Base-by-base conservation (phyloP, 2,329 filamentous ascomycete species). In the Pyrenochaeta sp. region DNA sequence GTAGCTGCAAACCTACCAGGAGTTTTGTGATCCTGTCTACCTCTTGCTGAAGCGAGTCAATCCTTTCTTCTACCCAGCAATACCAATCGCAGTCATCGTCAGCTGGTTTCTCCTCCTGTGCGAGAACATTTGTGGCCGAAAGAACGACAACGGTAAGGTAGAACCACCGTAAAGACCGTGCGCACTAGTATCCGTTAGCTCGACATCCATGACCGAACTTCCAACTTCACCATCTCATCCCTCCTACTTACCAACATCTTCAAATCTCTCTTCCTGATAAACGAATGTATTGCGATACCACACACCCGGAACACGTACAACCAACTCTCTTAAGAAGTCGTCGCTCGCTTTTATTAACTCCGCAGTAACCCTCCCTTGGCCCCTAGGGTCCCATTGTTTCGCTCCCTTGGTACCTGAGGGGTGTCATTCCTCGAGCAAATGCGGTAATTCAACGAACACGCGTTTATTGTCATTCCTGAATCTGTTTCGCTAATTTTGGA, bases 91-190 rank as follows among this genome's bases (percentile, higher is more conserved):
- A 50, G 2, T 30, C 15, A 50, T 50, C 30, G 22, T 13, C 36
- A 30, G 25, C 5, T 8, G 13, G 3, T 13, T 10, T 50, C 7
- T 32, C 25, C 13, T 42, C 48, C 27, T 28, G 22, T 19, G 48
- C 37, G 8, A 43, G 13, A 24, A 46, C 37, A 15, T 44, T 56
- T 34, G 52, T 25, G 36, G n/a, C 48, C 12, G 47, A 59, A 47
- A 62, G 44, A 27, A 62, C 15, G 30, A 46, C 27, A 15, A 51
- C 36, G 50, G 58, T 52, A 32, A 58, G 30, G 55, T 42, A 61
- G 54, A 61, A 46, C 58, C 55, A 56, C 36, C 27, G 50, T 54
- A 59, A 56, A 53, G 59, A 56, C 37, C 47, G 56, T 62, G 53
- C 52, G 44, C 59, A n/a, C 59, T 62, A 59, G 34, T 44, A 44